Conservation (phyloP, 1,139 yeast species). For the Nakaseomyces kungkrabaensis region DNA sequence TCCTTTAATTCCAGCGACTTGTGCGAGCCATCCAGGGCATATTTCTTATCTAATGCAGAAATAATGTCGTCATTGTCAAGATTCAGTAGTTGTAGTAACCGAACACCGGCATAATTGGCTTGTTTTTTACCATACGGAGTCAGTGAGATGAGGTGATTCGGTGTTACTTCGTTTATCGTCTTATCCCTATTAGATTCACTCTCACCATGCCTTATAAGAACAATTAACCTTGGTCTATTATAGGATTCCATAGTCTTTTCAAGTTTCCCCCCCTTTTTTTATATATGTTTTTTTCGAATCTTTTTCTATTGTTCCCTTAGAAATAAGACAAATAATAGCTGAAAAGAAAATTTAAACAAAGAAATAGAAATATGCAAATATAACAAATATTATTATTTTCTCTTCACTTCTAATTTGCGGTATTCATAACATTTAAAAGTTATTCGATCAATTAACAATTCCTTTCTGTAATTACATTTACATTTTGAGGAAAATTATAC, state of each 20-base stretch:
- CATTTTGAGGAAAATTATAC: too few species aligned
- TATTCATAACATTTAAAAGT: too few species aligned
- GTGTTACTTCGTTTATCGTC: constrained; percentile 58
- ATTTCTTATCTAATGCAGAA: constrained; percentile 15
- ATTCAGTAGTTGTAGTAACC: constrained; percentile 42
- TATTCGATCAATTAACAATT: too few species aligned
- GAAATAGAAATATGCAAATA: too few species aligned
- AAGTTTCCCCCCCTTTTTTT: neutral
- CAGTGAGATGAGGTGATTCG: constrained; percentile 69
- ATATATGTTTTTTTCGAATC: too few species aligned
- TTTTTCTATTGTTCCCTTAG: too few species aligned
- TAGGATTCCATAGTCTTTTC: neutral
- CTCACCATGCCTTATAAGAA: constrained; percentile 82
- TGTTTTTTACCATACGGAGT: constrained; percentile 61
- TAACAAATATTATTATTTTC: too few species aligned
- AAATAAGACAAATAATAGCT: too few species aligned
- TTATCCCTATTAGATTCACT: constrained; percentile 86
- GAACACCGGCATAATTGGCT: constrained; percentile 58
- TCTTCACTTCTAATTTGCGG: too few species aligned
- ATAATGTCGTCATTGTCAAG: constrained; percentile 36
- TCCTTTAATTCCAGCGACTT: constrained; percentile 11
- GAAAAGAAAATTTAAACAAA: too few species aligned
- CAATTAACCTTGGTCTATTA: constrained; percentile 42
- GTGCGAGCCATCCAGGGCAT: constrained; percentile 7
- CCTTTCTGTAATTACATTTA: too few species aligned